Conservation (phyloP, 1,139 yeast species). For the Hansenula lynferdii region DNA sequence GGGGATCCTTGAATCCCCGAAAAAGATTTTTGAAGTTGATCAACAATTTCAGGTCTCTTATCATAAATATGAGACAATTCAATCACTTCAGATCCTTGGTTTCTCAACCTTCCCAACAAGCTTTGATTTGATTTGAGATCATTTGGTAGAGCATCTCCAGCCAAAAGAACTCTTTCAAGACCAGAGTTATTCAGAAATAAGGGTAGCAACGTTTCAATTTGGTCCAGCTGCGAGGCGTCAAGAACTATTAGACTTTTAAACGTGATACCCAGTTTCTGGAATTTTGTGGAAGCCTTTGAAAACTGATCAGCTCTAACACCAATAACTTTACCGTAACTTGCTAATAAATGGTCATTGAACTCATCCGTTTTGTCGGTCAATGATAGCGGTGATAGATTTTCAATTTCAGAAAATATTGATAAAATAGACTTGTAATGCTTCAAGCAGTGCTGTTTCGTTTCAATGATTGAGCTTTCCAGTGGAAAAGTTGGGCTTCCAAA, state of each 20-base stretch:
- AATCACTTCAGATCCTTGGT: background rate
- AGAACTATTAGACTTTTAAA: conserved; percentile 28
- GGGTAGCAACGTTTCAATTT: conserved; percentile 28
- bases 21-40: background rate
- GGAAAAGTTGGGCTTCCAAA: conserved; percentile 8
- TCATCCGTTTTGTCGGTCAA: conserved; percentile 19
- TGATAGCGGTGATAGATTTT: conserved; percentile 30
- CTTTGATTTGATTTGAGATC: background rate
- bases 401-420: conserved; percentile 26
- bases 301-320: conserved; percentile 28
- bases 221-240: conserved; percentile 32
- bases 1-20: background rate
- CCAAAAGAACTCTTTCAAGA: conserved; percentile 25
- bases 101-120: background rate
- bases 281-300: background rate
- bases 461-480: conserved; percentile 1
- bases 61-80: background rate
- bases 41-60: background rate
- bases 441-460: conserved; percentile 12
- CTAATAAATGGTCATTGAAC: conserved; percentile 21
- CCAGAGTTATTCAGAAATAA: conserved; percentile 14
- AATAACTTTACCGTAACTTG: conserved; percentile 27
- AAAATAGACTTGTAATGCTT: conserved; percentile 16
- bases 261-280: conserved; percentile 6
- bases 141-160: conserved; percentile 27